Conservation (phyloP, 306 rosid genomes). For the Albizia julibrissin region DNA sequence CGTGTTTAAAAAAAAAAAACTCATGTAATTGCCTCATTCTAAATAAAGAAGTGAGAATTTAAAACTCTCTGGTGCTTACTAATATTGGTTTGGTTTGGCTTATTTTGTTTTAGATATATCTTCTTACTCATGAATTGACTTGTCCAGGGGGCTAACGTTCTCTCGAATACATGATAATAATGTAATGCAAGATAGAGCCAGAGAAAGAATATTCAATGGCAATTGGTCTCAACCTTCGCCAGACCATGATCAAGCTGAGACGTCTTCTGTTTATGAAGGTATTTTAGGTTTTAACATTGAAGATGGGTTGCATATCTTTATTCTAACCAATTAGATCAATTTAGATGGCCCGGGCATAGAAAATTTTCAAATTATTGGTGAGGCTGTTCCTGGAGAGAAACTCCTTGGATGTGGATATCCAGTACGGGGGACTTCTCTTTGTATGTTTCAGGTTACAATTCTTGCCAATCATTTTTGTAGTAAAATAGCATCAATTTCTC, state of each 20-base stretch:
- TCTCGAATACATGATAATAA: slow-evolving; percentile 40
- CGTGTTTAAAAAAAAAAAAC: neutral
- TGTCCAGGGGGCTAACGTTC: slow-evolving; percentile 55
- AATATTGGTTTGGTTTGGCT: slow-evolving; percentile 15
- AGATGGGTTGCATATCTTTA: neutral
- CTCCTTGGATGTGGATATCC: slow-evolving; percentile 98
- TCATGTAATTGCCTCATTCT: neutral
- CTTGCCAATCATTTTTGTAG: slow-evolving; percentile 16
- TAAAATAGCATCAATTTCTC: slow-evolving; percentile 15
- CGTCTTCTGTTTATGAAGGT: slow-evolving; percentile 56
- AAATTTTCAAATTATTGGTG: slow-evolving; percentile 88
- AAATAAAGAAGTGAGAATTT: neutral
- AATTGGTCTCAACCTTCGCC: slow-evolving; percentile 38
- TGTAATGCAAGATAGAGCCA: slow-evolving; percentile 31
- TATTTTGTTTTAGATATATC: slow-evolving; percentile 3
- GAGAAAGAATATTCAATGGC: slow-evolving; percentile 37
- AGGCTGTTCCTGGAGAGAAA: slow-evolving; percentile 77
- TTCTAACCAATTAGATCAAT: slow-evolving; percentile 36
- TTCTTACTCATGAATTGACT: slow-evolving; percentile 38
- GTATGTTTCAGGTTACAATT: slow-evolving; percentile 91
- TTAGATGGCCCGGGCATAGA: slow-evolving; percentile 85
- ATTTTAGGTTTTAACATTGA: slow-evolving; percentile 23
- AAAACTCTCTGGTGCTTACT: neutral
- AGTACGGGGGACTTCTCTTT: slow-evolving; percentile 84
- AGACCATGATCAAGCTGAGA: slow-evolving; percentile 42